Percentiles rank a stretch among this genome's conserved stretches.
These are phyloP conservation scores for Sarcodon aspratus DNA, from an alignment of 768 basidiomycete species.

Conservation along the genomic window DNA sequence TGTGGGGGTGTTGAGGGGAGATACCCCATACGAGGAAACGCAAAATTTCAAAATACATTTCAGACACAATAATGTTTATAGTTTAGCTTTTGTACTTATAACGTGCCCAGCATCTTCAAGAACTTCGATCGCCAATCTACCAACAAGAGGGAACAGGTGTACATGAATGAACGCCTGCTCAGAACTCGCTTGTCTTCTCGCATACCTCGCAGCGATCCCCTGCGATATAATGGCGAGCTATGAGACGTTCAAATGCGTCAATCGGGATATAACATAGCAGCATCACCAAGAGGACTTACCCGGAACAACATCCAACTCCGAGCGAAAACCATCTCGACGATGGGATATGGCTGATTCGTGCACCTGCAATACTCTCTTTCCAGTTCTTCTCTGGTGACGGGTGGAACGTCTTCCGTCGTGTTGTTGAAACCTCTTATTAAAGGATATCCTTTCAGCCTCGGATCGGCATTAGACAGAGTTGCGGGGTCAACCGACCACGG, in stretches of 20 bases:
- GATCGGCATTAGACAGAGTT: constrained; percentile 20
- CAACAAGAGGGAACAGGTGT: constrained; percentile 46
- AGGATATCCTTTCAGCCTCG: constrained; percentile 5
- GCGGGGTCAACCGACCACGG: constrained; percentile 58
- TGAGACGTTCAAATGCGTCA: constrained; percentile 4
- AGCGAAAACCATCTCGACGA: constrained; percentile 68
- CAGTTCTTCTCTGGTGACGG: constrained; percentile 58
- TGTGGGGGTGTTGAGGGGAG: too few relatives aligned
- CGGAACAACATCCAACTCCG: constrained; percentile 81
- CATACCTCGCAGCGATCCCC: constrained; percentile 82
- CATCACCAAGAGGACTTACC: constrained; percentile 25
- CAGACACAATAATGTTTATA: too few relatives aligned
- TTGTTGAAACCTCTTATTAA: constrained; percentile 57
- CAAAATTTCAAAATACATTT: too few relatives aligned
- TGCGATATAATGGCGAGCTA: constrained; percentile 76
- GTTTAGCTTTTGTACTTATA: neutral
- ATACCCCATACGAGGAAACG: too few relatives aligned
- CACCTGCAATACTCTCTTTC: constrained; percentile 74
- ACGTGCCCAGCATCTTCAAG: constrained; percentile 40
- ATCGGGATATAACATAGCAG: constrained; percentile 3
- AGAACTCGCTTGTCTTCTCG: constrained; percentile 82
- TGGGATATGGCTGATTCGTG: constrained; percentile 58
- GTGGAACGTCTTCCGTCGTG: constrained; percentile 29
- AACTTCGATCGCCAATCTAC: constrained; percentile 46
- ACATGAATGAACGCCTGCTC: constrained; percentile 48